A percentile compares a stretch with the other conserved stretches of the same genome.
phyloP scores from a whole-genome alignment of 2,329 filamentous ascomycete genomes.

The Alternaria triticina region DNA sequence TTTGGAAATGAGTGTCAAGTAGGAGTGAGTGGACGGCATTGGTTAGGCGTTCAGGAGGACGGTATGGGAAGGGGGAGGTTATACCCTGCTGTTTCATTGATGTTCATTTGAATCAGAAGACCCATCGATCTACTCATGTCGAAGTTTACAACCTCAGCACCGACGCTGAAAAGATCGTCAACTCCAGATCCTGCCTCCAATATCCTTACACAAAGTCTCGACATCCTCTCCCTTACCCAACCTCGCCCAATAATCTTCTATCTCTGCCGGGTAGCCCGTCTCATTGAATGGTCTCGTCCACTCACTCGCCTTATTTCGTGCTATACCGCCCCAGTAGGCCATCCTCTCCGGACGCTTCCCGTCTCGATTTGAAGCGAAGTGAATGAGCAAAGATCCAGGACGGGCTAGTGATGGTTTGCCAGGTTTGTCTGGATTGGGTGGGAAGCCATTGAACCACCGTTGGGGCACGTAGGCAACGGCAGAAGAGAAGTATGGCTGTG shows the following conservation, averaged over 20 bases:
- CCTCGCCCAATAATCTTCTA: slow-evolving; percentile 1
- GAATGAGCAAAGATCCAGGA: not conserved
- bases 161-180: not conserved
- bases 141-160: not conserved
- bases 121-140: not conserved
- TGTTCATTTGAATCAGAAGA: not conserved
- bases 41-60: not conserved
- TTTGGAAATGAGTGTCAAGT: slow-evolving; percentile 14
- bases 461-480: slow-evolving; percentile 1
- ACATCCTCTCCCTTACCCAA: not conserved
- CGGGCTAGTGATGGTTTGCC: not conserved
- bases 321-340: slow-evolving; percentile 2
- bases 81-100: not conserved
- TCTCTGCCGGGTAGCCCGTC: not conserved
- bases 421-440: not conserved
- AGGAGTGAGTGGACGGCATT: not conserved
- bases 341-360: slow-evolving; percentile 9
- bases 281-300: not conserved
- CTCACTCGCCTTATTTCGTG: not conserved
- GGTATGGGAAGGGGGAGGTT: not conserved
- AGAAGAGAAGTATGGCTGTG: not conserved
- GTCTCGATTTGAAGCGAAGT: slow-evolving; percentile 9
- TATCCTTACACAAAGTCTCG: not conserved
- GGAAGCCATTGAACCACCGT: slow-evolving; percentile 9
- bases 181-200: not conserved